A percentile compares a stretch with the other conserved stretches of the same genome.
phyloP scores from a whole-genome alignment of 139 green algal genomes.

The Micractinium conductrix region DNA sequence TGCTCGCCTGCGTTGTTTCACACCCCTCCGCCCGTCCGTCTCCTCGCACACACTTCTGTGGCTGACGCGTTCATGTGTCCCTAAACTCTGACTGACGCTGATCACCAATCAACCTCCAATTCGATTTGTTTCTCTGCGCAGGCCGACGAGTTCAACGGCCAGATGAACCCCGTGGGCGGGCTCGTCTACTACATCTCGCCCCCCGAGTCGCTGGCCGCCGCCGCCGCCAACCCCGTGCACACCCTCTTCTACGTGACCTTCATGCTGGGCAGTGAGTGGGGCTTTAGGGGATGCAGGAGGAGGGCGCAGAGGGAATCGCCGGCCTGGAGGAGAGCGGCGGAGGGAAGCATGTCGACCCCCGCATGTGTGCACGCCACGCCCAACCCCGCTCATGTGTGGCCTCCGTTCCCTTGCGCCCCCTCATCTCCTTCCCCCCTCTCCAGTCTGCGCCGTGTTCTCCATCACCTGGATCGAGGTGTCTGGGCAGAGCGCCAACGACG shows the following conservation, averaged over 20 bases:
- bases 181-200: constrained; percentile 99
- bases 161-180: constrained; percentile 92
- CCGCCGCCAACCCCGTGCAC: constrained; percentile 95
- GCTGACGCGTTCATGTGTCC: no score
- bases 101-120: no score
- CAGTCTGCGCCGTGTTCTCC: constrained; percentile 98
- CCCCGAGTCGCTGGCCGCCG: constrained; percentile 81
- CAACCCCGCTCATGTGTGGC: no score
- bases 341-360: neutral
- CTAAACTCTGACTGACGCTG: no score
- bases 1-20: no score
- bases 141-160: constrained; percentile 70
- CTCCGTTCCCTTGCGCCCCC: neutral
- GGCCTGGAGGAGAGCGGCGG: no score
- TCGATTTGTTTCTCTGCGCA: no score
- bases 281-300: no score
- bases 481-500: constrained; percentile 91
- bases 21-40: neutral
- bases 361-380: neutral
- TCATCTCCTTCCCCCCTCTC: neutral
- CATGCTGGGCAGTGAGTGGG: constrained; percentile 80
- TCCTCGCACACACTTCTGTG: no score
- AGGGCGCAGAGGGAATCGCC: no score
- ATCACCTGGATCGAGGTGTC: constrained; percentile 99
- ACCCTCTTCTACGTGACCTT: constrained; percentile 98